Base-by-base conservation (phyloP, 768 basidiomycete species). In the Kwoniella shandongensis region DNA sequence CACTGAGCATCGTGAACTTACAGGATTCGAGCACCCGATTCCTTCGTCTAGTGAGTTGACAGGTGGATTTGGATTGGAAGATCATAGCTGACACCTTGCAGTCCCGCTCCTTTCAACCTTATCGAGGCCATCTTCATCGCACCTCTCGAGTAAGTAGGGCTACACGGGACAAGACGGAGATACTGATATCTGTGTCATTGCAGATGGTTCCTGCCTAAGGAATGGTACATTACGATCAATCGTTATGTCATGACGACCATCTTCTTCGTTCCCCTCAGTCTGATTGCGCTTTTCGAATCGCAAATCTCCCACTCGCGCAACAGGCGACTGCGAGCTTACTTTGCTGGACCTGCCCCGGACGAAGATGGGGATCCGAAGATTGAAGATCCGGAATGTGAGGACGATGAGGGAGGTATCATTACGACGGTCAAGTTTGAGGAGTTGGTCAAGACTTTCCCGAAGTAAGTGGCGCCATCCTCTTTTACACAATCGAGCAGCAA, bases 81-180 rank as follows among this genome's bases (percentile, higher is more conserved):
- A 4, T 17, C 22, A 49, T 15, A 47, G 54, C 39, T 62, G 54
- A 60, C 44, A 17, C 23, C 17, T 8, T 45, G 20, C 51, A 69
- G 65, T 74, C 90, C 91, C 29, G 88, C 92, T 0, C 93, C 93
- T 1, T 93, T 94, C 81, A 96, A 94, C 74, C 79, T 96, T 25
- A 78, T 93, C 59, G 93, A 97, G 77, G 79, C 81, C 0, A 73
- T 91, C 70, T 78, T 94, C 26, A 79, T 94, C 55, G 88, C 85
- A 1, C 93, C 93, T 17, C 80, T 90, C 47, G 92, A 94, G 91
- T 94, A 67, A 68, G 88, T 80, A 27, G 4, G 23, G 7, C 11
- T 15, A 50, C 5, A 23, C 44, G 17, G 13, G 8, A 30, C 39
- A 36, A n/a, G n/a, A n/a, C n/a, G n/a, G n/a, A n/a, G n/a, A n/a